These are phyloP conservation scores for Kwoniella sp. DNA, from an alignment of 768 basidiomycete genomes.

Conservation along the genomic window DNA sequence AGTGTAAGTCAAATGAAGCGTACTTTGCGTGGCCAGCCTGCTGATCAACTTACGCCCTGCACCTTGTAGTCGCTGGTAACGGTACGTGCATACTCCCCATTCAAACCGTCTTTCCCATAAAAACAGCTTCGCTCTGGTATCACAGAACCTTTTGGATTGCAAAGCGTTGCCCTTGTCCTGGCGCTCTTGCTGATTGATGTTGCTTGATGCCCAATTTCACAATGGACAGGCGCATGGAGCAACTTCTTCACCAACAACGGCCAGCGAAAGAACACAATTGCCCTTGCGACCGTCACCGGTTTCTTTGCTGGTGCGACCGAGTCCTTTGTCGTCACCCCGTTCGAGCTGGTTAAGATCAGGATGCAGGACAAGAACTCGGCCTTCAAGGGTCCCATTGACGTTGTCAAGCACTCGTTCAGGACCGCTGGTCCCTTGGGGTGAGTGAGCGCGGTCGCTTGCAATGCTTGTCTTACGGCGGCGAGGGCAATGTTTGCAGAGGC, in stretches of 20 bases:
- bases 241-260: slow-evolving; percentile 62
- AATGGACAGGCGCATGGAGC: slow-evolving; percentile 98
- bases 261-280: slow-evolving; percentile 81
- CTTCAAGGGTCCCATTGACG: slow-evolving; percentile 88
- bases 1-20: slow-evolving; percentile 58
- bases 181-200: not conserved
- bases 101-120: not conserved
- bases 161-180: not conserved
- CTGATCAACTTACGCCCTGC: slow-evolving; percentile 9
- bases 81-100: slow-evolving; percentile 13
- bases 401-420: slow-evolving; percentile 74
- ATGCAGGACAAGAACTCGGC: slow-evolving; percentile 91
- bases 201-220: slow-evolving; percentile 15
- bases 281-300: slow-evolving; percentile 84
- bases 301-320: slow-evolving; percentile 95
- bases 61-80: slow-evolving; percentile 45
- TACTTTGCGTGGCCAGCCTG: not conserved
- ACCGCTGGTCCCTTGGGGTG: slow-evolving; percentile 77
- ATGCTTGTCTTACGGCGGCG: not conserved
- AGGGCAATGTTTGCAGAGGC: no score
- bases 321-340: slow-evolving; percentile 85
- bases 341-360: slow-evolving; percentile 70
- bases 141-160: no score
- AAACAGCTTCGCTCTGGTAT: no score
- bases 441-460: slow-evolving; percentile 29